These are phyloP conservation scores for Penicillium sp. DNA, from an alignment of 2,329 filamentous ascomycete species.

Conservation along the genomic window DNA sequence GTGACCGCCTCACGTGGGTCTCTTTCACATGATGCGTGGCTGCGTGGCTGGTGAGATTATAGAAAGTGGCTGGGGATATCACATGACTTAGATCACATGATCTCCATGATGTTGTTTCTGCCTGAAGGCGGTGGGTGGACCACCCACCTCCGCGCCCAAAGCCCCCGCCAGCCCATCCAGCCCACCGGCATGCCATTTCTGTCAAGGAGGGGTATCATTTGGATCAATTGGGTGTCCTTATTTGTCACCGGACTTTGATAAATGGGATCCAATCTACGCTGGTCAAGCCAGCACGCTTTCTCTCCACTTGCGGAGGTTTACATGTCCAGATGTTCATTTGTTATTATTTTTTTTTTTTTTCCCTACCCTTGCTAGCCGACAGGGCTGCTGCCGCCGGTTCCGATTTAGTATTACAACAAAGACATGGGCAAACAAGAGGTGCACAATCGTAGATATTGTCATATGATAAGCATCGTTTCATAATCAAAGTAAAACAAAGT, in stretches of 20 bases:
- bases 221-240: slow-evolving; percentile 27
- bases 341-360: slow-evolving; percentile 6
- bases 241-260: slow-evolving; percentile 31
- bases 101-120: neutral
- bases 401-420: slow-evolving; percentile 1
- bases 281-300: slow-evolving; percentile 25
- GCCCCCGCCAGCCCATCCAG: too few species aligned
- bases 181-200: slow-evolving; percentile 30
- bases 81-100: neutral
- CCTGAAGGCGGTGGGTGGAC: neutral
- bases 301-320: slow-evolving; percentile 12
- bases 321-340: slow-evolving; percentile 3
- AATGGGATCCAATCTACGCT: slow-evolving; percentile 29
- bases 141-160: neutral
- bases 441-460: neutral
- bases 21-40: slow-evolving; percentile 25
- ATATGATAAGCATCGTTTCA: neutral
- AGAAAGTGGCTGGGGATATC: slow-evolving; percentile 12
- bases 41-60: slow-evolving; percentile 16
- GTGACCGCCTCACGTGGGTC: slow-evolving; percentile 9
- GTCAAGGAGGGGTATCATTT: neutral
- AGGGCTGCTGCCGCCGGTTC: slow-evolving; percentile 15
- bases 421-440: neutral
- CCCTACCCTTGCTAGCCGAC: slow-evolving; percentile 13
- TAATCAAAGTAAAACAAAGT: neutral